Percentiles rank a stretch among this genome's conserved stretches.
phyloP scores from a whole-genome alignment of 768 basidiomycete genomes.

The Candolleomyces eurysporus region DNA sequence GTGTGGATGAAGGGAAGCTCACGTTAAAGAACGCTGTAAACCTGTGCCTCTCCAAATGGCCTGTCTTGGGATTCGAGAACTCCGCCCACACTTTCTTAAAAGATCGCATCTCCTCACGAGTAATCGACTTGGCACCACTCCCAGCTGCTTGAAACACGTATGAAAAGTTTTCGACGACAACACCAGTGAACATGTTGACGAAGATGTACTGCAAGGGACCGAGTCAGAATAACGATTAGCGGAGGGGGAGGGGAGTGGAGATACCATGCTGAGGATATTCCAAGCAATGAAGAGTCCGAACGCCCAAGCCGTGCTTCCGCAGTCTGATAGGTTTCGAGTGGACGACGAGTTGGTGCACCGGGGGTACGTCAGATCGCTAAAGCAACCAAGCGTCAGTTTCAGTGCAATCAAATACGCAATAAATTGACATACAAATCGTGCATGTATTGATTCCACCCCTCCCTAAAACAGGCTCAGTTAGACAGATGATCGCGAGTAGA shows the following conservation, averaged over 20 bases:
- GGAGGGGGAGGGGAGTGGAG: slow-evolving; percentile 12
- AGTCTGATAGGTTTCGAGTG: slow-evolving; percentile 68
- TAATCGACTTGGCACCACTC: slow-evolving; percentile 77
- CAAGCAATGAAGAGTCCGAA: slow-evolving; percentile 88
- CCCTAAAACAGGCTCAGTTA: slow-evolving; percentile 43
- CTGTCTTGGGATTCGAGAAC: slow-evolving; percentile 76
- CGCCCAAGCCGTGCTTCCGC: slow-evolving; percentile 82
- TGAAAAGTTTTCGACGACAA: slow-evolving; percentile 93
- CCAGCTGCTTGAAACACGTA: slow-evolving; percentile 90
- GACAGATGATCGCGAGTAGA: slow-evolving; percentile 7
- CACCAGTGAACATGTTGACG: slow-evolving; percentile 93
- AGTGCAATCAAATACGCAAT: no score
- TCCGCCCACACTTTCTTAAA: slow-evolving; percentile 96
- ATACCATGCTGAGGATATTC: slow-evolving; percentile 93
- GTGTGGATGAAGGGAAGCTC: slow-evolving; percentile 25
- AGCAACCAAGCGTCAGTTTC: neutral
- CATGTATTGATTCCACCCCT: slow-evolving; percentile 98
- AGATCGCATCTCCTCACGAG: slow-evolving; percentile 86
- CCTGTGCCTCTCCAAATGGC: slow-evolving; percentile 66
- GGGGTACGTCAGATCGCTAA: slow-evolving; percentile 72
- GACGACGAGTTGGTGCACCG: slow-evolving; percentile 63
- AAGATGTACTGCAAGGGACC: slow-evolving; percentile 75
- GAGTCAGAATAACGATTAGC: neutral
- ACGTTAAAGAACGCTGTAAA: slow-evolving; percentile 85
- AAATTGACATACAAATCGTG: slow-evolving; percentile 75